phyloP scores from a whole-genome alignment of 768 basidiomycete genomes.

The Gloeopeniophorella convolvens region DNA sequence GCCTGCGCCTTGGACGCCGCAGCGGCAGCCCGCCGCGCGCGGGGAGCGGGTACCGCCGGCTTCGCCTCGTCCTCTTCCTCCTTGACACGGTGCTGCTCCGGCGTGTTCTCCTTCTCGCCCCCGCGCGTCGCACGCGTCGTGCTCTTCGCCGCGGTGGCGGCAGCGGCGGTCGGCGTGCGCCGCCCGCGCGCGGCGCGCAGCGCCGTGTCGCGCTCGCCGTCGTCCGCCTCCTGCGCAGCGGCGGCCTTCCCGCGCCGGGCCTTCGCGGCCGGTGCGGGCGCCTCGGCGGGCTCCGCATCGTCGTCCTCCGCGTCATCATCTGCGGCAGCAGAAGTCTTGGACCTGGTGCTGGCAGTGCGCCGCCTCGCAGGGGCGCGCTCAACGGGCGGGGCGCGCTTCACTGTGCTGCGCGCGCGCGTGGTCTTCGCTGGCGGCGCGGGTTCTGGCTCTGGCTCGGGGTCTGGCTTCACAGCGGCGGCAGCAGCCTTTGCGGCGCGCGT shows the following conservation, averaged over 20 bases:
- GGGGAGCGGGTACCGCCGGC: neutral
- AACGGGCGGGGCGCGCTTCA: conserved; percentile 14
- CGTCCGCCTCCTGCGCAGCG: conserved; percentile 4
- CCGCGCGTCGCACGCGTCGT: neutral
- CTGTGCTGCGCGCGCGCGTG: conserved; percentile 13
- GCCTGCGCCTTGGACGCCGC: conserved; percentile 8
- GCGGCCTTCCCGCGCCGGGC: conserved; percentile 14
- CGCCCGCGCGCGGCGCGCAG: conserved; percentile 19
- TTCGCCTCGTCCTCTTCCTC: conserved; percentile 17
- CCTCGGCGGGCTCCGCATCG: conserved; percentile 13
- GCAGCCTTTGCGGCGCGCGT: conserved; percentile 5
- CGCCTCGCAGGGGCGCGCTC: conserved; percentile 18
- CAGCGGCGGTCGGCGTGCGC: conserved; percentile 17
- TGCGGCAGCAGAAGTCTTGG: conserved; percentile 17
- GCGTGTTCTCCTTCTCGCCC: conserved; percentile 32
- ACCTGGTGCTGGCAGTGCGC: conserved; percentile 20
- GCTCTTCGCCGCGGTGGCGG: conserved; percentile 13
- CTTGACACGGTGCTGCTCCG: conserved; percentile 19
- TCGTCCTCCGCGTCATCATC: conserved; percentile 18
- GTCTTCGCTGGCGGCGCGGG: conserved; percentile 16
- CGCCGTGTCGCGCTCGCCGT: neutral
- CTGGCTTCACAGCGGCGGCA: conserved; percentile 14
- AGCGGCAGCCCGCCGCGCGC: conserved; percentile 11
- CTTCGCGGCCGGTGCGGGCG: neutral
- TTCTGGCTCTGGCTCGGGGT: conserved; percentile 1